Base-by-base conservation (phyloP, 2,329 filamentous ascomycete species). In the Cladorrhinum sp. region DNA sequence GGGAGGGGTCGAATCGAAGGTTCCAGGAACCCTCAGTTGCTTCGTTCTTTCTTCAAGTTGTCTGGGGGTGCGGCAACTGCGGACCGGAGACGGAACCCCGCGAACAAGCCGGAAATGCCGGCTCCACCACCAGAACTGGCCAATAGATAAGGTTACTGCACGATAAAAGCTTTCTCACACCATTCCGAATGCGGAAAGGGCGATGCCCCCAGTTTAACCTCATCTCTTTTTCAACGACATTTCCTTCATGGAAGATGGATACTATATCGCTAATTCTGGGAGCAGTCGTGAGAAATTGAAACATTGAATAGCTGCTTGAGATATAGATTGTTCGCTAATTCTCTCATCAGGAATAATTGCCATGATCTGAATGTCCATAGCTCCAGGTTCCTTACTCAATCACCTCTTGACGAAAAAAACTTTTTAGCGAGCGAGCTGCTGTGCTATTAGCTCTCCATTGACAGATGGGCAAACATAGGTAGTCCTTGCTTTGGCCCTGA, bases 211-310 rank as follows among this genome's bases (percentile, higher is more conserved):
- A 41, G 16, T 41, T 18, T n/a, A 45, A 18, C 16, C 20, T 45
- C 18, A 18, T 45, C 5, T 45, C 20, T 20, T 18, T 45, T 45
- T 20, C 41, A 54, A 64, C 63, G 54, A 61, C 60, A 55, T 20
- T 55, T 32, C 52, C 45, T 49, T 55, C 45, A 32, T 53, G 49
- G 49, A 38, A 2, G 45, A 13, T 36, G 23, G 57, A 54, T 60
- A 53, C 53, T 24, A 59, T 51, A 8, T 8, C 8, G 24, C 4
- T 4, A 41, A 41, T 29, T 5, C 4, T 29, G 25, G 32, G 32
- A 36, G 16, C 32, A 36, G 32, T 8, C 16, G 9, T 36, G 32
- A 16, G 32, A 13, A 29, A 5, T 29, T 4, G 10, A 29, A 29
- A 10, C 25, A 36, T 12, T 36, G 9, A n/a, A n/a, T 36, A 16